Base-by-base conservation (phyloP, 306 rosid species). In the Cajanus cajan region DNA sequence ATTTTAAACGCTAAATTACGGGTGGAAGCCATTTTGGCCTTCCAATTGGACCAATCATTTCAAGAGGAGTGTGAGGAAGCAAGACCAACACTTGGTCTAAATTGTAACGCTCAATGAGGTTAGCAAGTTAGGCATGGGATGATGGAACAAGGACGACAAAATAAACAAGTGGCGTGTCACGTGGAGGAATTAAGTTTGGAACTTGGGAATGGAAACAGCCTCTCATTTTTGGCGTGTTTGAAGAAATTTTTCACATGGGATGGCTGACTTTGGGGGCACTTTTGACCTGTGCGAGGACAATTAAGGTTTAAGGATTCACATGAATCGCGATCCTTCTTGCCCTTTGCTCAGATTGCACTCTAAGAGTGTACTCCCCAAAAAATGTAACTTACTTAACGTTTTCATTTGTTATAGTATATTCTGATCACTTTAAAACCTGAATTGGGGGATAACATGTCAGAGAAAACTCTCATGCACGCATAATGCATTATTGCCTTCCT, bases 171-270 rank as follows among this genome's bases (percentile, higher is more conserved):
- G 67, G 55, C 44, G 4, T 28, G 9, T 68, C 34, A 54, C 68
- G 44, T 76, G 80, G 44, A 8, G 16, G 21, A 11, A 7, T 68
- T 45, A 6, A 43, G 21, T 69, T 68, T 58, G 51, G 31, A 69
- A 44, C 7, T 25, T 70, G 43, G 69, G 12, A 14, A 45, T 76
- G 63, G 39, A 47, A 31, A 18, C 16, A 2, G 2, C n/a, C n/a
- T 19, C 10, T 5, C 5, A 63, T 34, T 14, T 48, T 50, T 6
- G 45, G 36, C 68, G 58, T 16, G 45, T 78, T 77, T 24, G 68
- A 66, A 47, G 22, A 54, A 3, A 18, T n/a, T 11, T 6, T n/a
- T 57, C 70, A 78, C 82, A 68, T 68, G 82, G 37, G 12, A 50
- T 12, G 8, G 31, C 48, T 37, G 68, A 73, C 74, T 73, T 63